Conservation (phyloP, 257 asterid species). For the Echites panduratus region DNA sequence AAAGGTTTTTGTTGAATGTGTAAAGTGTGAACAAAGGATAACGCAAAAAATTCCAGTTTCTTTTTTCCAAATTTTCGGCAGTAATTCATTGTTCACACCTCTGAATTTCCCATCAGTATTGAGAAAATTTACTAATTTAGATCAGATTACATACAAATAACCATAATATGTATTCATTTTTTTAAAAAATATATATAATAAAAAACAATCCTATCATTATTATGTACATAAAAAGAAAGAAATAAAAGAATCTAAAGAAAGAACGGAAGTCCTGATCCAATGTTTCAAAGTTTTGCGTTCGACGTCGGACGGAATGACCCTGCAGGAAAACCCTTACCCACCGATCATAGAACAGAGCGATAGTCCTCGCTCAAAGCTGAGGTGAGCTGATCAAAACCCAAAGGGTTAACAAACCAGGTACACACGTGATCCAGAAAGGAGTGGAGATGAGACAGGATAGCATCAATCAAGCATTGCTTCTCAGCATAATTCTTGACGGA, state of each 20-base stretch:
- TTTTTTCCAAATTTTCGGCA: background rate
- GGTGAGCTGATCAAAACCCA: constrained; percentile 15
- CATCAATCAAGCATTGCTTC: background rate
- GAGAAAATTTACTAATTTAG: background rate
- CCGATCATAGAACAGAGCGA: background rate
- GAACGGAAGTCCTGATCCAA: background rate
- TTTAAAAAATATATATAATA: background rate
- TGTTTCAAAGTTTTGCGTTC: background rate
- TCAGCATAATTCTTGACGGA: background rate
- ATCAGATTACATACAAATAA: background rate
- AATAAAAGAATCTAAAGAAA: background rate
- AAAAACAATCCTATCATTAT: too few species aligned
- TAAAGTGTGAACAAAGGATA: background rate
- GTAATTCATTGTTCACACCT: background rate
- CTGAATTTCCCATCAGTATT: background rate
- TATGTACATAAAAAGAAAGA: background rate
- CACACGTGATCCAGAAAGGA: constrained; percentile 13
- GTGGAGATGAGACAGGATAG: constrained; percentile 26
- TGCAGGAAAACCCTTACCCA: background rate
- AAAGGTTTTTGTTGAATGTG: too few species aligned
- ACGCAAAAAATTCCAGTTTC: background rate
- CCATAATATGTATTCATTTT: background rate
- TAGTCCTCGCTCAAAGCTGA: background rate
- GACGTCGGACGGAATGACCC: background rate
- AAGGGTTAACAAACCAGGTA: constrained; percentile 18